These are phyloP conservation scores for Rusavskia elegans DNA, from an alignment of 495 filamentous ascomycete genomes.

Conservation along the genomic window DNA sequence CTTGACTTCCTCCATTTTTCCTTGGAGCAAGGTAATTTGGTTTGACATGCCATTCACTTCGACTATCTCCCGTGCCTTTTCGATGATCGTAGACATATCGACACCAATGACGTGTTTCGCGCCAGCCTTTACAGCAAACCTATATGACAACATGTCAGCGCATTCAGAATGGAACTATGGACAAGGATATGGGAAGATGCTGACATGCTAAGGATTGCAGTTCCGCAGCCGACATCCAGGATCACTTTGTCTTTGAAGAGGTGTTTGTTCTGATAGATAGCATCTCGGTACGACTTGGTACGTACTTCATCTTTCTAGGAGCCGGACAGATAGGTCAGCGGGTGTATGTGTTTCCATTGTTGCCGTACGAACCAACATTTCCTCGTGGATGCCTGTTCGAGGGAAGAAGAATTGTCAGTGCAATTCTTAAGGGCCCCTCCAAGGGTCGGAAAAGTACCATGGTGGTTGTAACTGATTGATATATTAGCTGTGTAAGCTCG, in stretches of 20 bases:
- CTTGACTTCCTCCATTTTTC: constrained; percentile 88
- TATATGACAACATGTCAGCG: constrained; percentile 28
- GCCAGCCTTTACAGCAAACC: constrained; percentile 92
- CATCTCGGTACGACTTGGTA: constrained; percentile 86
- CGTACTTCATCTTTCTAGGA: constrained; percentile 92
- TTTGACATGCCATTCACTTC: constrained; percentile 66
- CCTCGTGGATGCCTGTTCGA: constrained; percentile 74
- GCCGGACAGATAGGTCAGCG: neutral
- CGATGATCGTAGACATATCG: constrained; percentile 92
- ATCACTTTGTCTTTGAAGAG: constrained; percentile 97
- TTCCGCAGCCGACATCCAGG: constrained; percentile 95
- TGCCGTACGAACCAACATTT: constrained; percentile 72
- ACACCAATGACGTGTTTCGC: constrained; percentile 92
- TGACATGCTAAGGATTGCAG: constrained; percentile 74
- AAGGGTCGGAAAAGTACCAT: constrained; percentile 44
- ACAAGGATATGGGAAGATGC: constrained; percentile 11
- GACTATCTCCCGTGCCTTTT: constrained; percentile 86
- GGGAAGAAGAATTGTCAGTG: constrained; percentile 11
- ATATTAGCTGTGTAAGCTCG: constrained; percentile 4
- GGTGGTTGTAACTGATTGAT: constrained; percentile 73
- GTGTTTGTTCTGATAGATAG: constrained; percentile 88
- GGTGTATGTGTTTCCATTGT: neutral
- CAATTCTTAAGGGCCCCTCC: constrained; percentile 7
- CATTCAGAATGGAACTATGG: neutral
- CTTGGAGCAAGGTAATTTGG: constrained; percentile 81